These are phyloP conservation scores for Citrus medica DNA, from an alignment of 345 rosid species.

Conservation along the genomic window DNA sequence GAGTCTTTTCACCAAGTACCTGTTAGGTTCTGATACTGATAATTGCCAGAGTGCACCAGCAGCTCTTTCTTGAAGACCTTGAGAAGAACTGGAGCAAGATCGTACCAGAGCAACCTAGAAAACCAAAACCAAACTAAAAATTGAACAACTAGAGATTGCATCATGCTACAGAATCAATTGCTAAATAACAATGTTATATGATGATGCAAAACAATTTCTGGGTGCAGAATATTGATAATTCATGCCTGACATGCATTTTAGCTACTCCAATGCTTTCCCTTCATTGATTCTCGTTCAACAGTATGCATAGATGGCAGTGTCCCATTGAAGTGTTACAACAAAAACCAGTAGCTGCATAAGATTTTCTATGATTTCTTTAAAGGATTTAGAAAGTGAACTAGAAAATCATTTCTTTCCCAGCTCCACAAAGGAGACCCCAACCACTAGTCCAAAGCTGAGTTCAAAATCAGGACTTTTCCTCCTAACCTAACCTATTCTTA, in stretches of 20 bases:
- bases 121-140: not conserved
- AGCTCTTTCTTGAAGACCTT: slow-evolving; percentile 41
- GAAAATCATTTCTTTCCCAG: no score
- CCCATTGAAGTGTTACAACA: not conserved
- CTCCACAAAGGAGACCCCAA: no score
- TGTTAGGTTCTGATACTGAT: slow-evolving; percentile 35
- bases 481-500: not conserved
- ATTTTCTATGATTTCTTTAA: no score
- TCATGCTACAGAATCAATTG: not conserved
- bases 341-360: no score
- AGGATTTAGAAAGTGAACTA: no score
- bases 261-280: not conserved
- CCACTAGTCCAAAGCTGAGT: no score
- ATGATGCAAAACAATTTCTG: not conserved
- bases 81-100: slow-evolving; percentile 31
- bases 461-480: no score
- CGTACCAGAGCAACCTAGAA: slow-evolving; percentile 34
- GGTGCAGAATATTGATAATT: not conserved
- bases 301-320: not conserved
- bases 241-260: not conserved
- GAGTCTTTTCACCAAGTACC: not conserved
- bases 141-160: not conserved
- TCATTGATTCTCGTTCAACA: not conserved
- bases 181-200: not conserved
- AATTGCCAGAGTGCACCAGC: slow-evolving; percentile 42